phyloP scores from a whole-genome alignment of 345 rosid species.

The Populus euphratica region DNA sequence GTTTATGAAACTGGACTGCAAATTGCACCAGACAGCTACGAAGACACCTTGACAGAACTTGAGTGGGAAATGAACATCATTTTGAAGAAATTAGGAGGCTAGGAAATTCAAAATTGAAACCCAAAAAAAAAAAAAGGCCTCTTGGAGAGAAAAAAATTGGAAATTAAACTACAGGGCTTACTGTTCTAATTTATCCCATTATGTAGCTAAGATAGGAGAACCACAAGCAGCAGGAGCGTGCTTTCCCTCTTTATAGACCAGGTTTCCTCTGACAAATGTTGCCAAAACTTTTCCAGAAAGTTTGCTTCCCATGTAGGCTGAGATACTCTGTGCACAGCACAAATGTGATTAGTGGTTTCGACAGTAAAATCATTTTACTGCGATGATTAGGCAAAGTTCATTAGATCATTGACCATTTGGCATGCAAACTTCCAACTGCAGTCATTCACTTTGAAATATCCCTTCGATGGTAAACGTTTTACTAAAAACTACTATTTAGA shows the following conservation, averaged over 20 bases:
- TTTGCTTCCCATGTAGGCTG: conserved; percentile 79
- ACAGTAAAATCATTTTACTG: not conserved
- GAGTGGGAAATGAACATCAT: not conserved
- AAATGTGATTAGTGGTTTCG: not conserved
- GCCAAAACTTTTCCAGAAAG: conserved; percentile 76
- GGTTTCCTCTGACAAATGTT: conserved; percentile 84
- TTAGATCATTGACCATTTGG: not conserved
- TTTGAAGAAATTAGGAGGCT: not conserved
- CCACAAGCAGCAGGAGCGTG: conserved; percentile 87
- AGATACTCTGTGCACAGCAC: conserved; percentile 48
- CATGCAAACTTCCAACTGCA: no score
- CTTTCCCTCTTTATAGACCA: conserved; percentile 69
- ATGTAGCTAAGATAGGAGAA: conserved; percentile 52
- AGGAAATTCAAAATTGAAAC: not conserved
- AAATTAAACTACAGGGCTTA: not conserved
- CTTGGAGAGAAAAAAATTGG: not conserved
- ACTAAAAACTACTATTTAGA: not conserved
- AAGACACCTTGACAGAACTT: not conserved
- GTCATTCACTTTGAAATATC: no score
- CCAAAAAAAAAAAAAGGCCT: not conserved
- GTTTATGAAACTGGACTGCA: no score
- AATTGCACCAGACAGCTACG: not conserved
- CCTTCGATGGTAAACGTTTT: no score
- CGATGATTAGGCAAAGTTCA: not conserved
- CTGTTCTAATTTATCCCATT: conserved; percentile 1